Base-by-base conservation (phyloP, 345 rosid genomes). In the Syzygium jambos region DNA sequence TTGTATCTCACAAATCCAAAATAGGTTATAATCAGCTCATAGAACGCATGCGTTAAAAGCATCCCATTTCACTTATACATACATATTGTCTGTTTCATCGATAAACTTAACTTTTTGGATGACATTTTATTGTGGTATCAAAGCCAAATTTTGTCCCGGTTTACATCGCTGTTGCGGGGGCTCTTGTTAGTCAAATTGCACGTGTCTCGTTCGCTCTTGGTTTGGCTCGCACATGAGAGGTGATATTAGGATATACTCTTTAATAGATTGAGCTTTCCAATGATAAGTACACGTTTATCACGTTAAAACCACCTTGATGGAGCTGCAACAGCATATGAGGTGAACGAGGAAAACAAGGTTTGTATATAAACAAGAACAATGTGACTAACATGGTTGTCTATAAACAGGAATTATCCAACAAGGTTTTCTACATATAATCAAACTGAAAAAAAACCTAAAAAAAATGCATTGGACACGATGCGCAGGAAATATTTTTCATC, bases 121-220 rank as follows among this genome's bases (percentile, higher is more conserved):
- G 34, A 65, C 22, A 30, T 65, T 68, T 17, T 30, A 30, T 16
- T 29, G 16, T 65, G 11, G 43, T 68, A 10, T 30, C 5, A 68
- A 30, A 68, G 13, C 41, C 23, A 30, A 23, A 30, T 30, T 68
- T 10, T 68, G 46, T 17, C 46, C 23, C 21, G 30, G 43, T 30
- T 30, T 34, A 65, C 30, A 30, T 68, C 3, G 0, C 41, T 68
- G 17, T 34, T 68, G 23, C 0, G 12, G 46, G 0, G 2, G 43
- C 78, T 30, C 41, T 19, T 68, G 0, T 65, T 65, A 65, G 78
- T 8, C 22, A 15, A 65, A 16, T 65, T 65, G 15, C 43, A 30
- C 22, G 4, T 30, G 11, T 16, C 38, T 63, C 2, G 34, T 65
- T 65, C 14, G 23, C 38, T 73, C 25, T 1, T 38, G 21, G 19